Conservation (phyloP, 108 stramenopile genomes). For the Epithemia pelagica region DNA sequence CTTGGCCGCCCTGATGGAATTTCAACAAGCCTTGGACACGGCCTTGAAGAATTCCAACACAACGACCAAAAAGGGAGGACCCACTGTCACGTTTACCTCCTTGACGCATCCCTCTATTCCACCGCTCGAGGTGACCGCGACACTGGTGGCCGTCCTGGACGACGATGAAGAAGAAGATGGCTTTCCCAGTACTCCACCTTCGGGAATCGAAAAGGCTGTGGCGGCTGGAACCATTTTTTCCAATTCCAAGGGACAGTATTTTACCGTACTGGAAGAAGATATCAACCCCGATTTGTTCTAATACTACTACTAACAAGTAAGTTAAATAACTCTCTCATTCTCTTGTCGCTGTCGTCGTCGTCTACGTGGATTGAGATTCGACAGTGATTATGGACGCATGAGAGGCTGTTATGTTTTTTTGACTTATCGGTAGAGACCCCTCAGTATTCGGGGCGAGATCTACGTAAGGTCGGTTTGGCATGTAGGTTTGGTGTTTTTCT, state of each 20-base stretch:
- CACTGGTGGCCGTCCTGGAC: constrained; percentile 28
- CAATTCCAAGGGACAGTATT: constrained; percentile 51
- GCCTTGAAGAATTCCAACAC: constrained; percentile 36
- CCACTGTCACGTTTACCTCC: constrained; percentile 34
- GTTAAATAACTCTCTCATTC: too few species aligned
- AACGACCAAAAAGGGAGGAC: not conserved
- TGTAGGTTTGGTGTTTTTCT: too few species aligned
- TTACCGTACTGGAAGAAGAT: constrained; percentile 47
- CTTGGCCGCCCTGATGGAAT: constrained; percentile 39
- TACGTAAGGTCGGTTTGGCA: too few species aligned
- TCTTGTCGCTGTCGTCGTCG: too few species aligned
- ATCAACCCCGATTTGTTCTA: constrained; percentile 49
- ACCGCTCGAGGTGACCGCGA: constrained; percentile 33
- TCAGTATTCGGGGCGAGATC: too few species aligned
- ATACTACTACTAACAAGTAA: too few species aligned
- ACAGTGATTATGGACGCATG: too few species aligned
- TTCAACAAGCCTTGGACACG: constrained; percentile 39
- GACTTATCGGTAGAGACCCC: too few species aligned
- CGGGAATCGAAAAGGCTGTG: constrained; percentile 39
- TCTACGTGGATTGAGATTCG: too few species aligned
- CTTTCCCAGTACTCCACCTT: not conserved
- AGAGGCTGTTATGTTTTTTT: too few species aligned
- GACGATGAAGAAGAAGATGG: not conserved
- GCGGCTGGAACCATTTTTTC: constrained; percentile 58
- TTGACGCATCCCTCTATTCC: constrained; percentile 45